phyloP scores from a whole-genome alignment of 2,329 filamentous ascomycete species.

The Fusarium sp. region DNA sequence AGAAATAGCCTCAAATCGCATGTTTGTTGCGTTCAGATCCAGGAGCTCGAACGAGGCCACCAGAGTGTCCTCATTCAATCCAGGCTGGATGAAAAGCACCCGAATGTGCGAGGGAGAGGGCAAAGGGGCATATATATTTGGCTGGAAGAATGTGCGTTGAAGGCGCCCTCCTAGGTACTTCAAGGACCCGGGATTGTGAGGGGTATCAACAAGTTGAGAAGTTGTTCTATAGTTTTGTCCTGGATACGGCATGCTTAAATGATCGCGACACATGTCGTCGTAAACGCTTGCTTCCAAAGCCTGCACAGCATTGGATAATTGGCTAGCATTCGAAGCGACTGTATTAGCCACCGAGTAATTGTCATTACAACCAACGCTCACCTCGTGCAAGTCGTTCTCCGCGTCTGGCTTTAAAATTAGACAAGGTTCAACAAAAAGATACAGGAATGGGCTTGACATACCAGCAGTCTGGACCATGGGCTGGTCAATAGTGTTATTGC shows the following conservation, averaged over 20 bases:
- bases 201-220: background rate
- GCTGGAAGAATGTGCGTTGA: background rate
- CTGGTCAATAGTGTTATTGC: background rate
- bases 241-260: background rate
- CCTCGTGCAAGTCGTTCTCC: fast-evolving
- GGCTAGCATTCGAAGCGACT: fast-evolving
- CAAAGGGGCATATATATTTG: background rate
- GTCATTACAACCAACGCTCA: background rate
- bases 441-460: background rate
- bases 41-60: background rate
- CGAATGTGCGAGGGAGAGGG: background rate
- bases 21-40: background rate
- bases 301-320: fast-evolving
- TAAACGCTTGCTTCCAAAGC: background rate
- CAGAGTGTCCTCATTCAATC: background rate
- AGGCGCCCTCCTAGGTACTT: background rate
- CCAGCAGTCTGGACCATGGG: background rate
- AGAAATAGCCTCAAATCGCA: background rate
- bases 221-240: background rate
- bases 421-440: too few relatives aligned
- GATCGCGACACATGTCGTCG: background rate
- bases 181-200: background rate
- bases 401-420: background rate
- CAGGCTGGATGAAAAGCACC: background rate
- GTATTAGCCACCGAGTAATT: background rate